Evolutionary conservation across 441 rosid species (phyloP), one percentile per base, ranked within the genome.

Genomic region (Lepidium campestre): DNA sequence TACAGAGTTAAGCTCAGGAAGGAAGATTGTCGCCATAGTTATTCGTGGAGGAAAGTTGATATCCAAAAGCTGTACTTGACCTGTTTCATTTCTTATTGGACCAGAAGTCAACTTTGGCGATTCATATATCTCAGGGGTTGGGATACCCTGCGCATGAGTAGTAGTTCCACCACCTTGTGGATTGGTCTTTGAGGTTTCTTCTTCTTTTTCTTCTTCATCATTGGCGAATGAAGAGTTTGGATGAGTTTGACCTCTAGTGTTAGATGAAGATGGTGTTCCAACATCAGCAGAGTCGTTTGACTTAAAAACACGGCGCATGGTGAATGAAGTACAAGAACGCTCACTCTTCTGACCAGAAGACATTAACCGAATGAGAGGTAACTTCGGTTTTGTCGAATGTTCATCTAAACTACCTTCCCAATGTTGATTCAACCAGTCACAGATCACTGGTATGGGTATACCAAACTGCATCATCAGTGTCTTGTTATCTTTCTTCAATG

Each of bases 371-470:
- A 90, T 86, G 65, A 90, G 77, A 34, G 99, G 97, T 57, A 88
- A 73, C 78, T 86, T 93, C 2, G 97, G 95, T 67, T 90, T 93
- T 3, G 83, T 86, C 27, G 77, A 73, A 57, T 81, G 86, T 74
- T 90, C 97, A 53, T 93, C 99, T 0, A 93, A 87, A 76, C 82
- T 86, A 57, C 97, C 99, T 81, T 93, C 99, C 97, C 97, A 90
- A 68, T 93, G 99, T 80, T 90, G 99, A 80, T 87, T 89, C 57
- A 90, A 79, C 97, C 99, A 90, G 79, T 93, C 96, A 70, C 90
- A 83, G 4, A 93, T 90, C 34, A 90, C 80, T 11, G 99, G 96
- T 54, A 93, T 81, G 3, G 99, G 97, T 77, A 93, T 90, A 48
- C 99, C 95, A 34, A 93, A 93, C 75, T 90, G 99, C 90, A 84